These are phyloP conservation scores for Alternaria gaisen DNA, from an alignment of 2,329 filamentous ascomycete genomes.

Conservation along the genomic window DNA sequence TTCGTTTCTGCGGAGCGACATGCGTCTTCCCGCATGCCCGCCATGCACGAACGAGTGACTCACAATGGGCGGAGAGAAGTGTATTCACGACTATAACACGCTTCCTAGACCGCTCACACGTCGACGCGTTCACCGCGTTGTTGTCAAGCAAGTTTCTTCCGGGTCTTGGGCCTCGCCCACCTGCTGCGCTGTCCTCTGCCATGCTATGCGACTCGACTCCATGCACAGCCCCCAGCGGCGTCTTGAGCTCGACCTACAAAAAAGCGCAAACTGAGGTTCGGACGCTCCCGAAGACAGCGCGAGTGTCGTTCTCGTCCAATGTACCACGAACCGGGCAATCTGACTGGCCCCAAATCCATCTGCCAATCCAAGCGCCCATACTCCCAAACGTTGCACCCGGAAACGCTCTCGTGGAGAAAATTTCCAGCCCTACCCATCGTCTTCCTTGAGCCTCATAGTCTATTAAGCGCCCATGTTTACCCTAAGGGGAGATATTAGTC, in stretches of 20 bases:
- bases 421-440: conserved; percentile 22
- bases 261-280: conserved; percentile 14
- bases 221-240: conserved; percentile 20
- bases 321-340: conserved; percentile 12
- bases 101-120: conserved; percentile 34
- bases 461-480: conserved; percentile 41
- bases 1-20: conserved; percentile 43
- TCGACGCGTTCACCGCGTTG: conserved; percentile 47
- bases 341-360: conserved; percentile 33
- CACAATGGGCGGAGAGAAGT: conserved; percentile 41
- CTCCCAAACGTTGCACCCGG: conserved; percentile 37
- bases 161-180: conserved; percentile 46
- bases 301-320: conserved; percentile 25
- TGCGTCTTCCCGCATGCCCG: conserved; percentile 34
- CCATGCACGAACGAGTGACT: conserved; percentile 45
- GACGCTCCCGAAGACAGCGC: conserved; percentile 32
- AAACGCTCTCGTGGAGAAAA: conserved; percentile 36
- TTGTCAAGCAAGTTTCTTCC: conserved; percentile 26
- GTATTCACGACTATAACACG: conserved; percentile 52
- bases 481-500: conserved; percentile 35
- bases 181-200: conserved; percentile 22
- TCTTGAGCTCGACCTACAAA: background rate
- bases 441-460: conserved; percentile 43
- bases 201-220: conserved; percentile 5
- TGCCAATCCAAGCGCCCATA: conserved; percentile 44